A percentile compares a stretch with the other conserved stretches of the same genome.
Evolutionary conservation across 169 alveolate species (phyloP).

Genomic region (Plasmodium adleri): DNA sequence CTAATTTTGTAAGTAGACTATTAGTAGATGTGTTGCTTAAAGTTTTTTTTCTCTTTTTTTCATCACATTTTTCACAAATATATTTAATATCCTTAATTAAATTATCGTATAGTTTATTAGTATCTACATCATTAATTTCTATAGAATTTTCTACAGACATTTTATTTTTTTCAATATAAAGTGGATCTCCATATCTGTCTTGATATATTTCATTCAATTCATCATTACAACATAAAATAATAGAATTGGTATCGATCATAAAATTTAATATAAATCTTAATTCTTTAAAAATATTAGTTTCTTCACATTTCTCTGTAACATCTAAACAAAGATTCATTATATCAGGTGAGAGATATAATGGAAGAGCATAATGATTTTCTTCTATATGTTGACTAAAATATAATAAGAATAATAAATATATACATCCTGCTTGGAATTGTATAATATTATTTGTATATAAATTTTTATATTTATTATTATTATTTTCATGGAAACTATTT

Average conservation of each 20-base stretch:
- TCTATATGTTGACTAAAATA: slow-evolving; percentile 64
- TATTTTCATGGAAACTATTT: slow-evolving; percentile 31
- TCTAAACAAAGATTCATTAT: slow-evolving; percentile 39
- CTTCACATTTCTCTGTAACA: slow-evolving; percentile 62
- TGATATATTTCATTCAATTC: slow-evolving; percentile 37
- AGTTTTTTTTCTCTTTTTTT: slow-evolving; percentile 29
- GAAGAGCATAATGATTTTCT: slow-evolving; percentile 34
- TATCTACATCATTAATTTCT: slow-evolving; percentile 49
- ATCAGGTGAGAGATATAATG: slow-evolving; percentile 27
- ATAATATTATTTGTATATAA: slow-evolving; percentile 19
- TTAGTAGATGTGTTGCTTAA: slow-evolving; percentile 45
- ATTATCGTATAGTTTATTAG: slow-evolving; percentile 6
- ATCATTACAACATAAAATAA: slow-evolving; percentile 49
- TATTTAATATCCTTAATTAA: slow-evolving; percentile 25
- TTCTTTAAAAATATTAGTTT: slow-evolving; percentile 22
- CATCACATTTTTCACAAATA: slow-evolving; percentile 41
- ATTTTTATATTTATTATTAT: slow-evolving; percentile 32
- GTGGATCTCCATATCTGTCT: slow-evolving; percentile 74
- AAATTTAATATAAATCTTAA: slow-evolving; percentile 62
- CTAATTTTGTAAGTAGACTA: slow-evolving; percentile 17
- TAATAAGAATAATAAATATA: slow-evolving; percentile 55
- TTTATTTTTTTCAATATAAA: slow-evolving; percentile 47
- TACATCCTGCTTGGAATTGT: slow-evolving; percentile 66
- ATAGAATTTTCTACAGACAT: slow-evolving; percentile 39
- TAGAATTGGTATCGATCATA: slow-evolving; percentile 65